phyloP scores from a whole-genome alignment of 2,329 filamentous ascomycete genomes.

The Stagonosporopsis chrysanthemi region DNA sequence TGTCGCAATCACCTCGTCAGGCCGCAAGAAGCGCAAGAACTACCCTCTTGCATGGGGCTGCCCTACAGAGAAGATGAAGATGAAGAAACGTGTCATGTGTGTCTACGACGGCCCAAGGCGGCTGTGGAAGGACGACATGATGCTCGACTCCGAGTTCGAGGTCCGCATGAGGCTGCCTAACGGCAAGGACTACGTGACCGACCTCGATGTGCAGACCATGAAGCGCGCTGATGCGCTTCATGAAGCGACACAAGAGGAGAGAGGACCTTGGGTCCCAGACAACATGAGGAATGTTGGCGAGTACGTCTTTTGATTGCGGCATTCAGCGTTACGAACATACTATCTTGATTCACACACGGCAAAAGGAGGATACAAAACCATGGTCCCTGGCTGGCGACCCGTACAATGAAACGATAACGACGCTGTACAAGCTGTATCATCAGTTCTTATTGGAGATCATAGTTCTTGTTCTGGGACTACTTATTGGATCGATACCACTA shows the following conservation, averaged over 20 bases:
- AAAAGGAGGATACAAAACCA: conserved; percentile 20
- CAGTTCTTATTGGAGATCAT: conserved; percentile 6
- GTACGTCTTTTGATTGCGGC: conserved; percentile 12
- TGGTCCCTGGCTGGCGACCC: conserved; percentile 24
- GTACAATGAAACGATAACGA: conserved; percentile 29
- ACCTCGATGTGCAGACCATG: conserved; percentile 89
- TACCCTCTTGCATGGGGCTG: conserved; percentile 96
- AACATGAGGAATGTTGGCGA: conserved; percentile 58
- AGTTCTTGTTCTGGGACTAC: background rate
- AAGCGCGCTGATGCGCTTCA: conserved; percentile 86
- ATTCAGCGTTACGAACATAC: conserved; percentile 8
- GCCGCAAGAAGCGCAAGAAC: conserved; percentile 90
- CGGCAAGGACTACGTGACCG: conserved; percentile 84
- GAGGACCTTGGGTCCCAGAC: conserved; percentile 81
- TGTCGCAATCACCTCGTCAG: conserved; percentile 63
- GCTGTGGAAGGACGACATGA: conserved; percentile 98
- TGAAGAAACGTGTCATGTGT: conserved; percentile 95
- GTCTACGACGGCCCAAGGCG: conserved; percentile 89
- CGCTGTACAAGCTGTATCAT: conserved; percentile 17
- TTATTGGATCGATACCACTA: conserved; percentile 22
- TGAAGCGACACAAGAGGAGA: conserved; percentile 82
- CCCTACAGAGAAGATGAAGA: conserved; percentile 90
- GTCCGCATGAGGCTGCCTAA: conserved; percentile 77
- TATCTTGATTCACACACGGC: conserved; percentile 4
- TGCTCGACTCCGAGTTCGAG: conserved; percentile 94